Conservation (phyloP, 192 early-diverging fungal species). For the Linnemannia zychae region DNA sequence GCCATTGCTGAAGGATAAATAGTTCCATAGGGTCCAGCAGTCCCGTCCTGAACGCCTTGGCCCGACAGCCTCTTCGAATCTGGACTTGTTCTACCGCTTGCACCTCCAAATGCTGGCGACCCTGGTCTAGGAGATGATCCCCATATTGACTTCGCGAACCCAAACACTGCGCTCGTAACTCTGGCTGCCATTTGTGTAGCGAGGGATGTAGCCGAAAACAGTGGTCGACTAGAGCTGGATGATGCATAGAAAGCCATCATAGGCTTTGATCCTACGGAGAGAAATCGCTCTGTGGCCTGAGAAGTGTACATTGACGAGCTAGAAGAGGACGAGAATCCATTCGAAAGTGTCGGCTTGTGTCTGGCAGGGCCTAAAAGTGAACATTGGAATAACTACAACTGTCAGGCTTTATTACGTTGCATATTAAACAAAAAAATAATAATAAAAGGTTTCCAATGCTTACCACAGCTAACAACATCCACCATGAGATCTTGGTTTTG, state of each 20-base stretch:
- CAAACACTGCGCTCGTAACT: conserved; percentile 72
- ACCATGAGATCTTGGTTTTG: conserved; percentile 57
- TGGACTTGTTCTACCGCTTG: conserved; percentile 23
- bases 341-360: conserved; percentile 40
- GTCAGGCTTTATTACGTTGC: background rate
- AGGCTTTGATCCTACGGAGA: conserved; percentile 69
- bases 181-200: conserved; percentile 64
- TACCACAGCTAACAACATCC: conserved; percentile 64
- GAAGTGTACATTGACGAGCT: conserved; percentile 55
- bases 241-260: conserved; percentile 71
- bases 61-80: conserved; percentile 42
- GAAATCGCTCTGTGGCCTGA: conserved; percentile 64
- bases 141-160: conserved; percentile 80
- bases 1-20: conserved; percentile 63
- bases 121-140: conserved; percentile 41
- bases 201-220: conserved; percentile 65
- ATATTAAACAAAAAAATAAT: background rate
- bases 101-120: conserved; percentile 24
- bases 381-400: background rate
- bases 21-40: conserved; percentile 51
- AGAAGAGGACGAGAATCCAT: conserved; percentile 52
- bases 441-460: background rate
- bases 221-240: conserved; percentile 59
- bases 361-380: conserved; percentile 41
- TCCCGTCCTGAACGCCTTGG: conserved; percentile 26